Base-by-base conservation (phyloP, 148 eudicot genomes). In the Hydrangea macrophylla region DNA sequence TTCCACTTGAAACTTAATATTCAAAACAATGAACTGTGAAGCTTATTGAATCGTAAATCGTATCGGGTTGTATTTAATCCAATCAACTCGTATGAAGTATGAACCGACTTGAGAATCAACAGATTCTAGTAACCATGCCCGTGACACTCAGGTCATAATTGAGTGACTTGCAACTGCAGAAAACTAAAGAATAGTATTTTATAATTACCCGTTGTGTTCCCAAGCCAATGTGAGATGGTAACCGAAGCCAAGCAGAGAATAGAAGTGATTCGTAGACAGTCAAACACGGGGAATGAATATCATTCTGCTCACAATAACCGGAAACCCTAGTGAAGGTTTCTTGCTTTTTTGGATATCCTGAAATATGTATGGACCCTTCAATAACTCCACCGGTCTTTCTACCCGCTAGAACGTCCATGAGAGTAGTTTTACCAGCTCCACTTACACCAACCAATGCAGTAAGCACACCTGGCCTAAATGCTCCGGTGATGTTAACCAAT, bases 351-450 rank as follows among this genome's bases (percentile, higher is more conserved):
- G 93, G 96, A 75, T 84, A 89, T 26, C 99, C 99, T 27, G 96
- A 92, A 59, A 91, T 85, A 74, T 75, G 85, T 60, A 91, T 87
- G 57, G 36, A 63, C 50, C 99, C 99, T 75, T 84, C 90, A 42
- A 94, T 82, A 35, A 70, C 73, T 69, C 99, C 99, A 15, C 99
- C 96, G 3, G 99, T 94, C 89, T 94, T 94, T 78, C 99, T 77
- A 68, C 97, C 96, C 36, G 99, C 96, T 64, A 91, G 78, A 28
- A 94, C 99, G 79, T 94, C 99, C 99, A 94, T 94, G 39, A 94
- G 86, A 76, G 99, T 94, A 37, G 99, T 94, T 83, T 94, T 94
- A 37, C 99, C 99, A 75, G 99, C 97, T 51, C 99, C 99, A 69
- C 99, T 94, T 32, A 79, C 96, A 73, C 99, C 99, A 63, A 94